These are phyloP conservation scores for Knufia fluminis DNA, from an alignment of 2,329 filamentous ascomycete genomes.

Conservation along the genomic window DNA sequence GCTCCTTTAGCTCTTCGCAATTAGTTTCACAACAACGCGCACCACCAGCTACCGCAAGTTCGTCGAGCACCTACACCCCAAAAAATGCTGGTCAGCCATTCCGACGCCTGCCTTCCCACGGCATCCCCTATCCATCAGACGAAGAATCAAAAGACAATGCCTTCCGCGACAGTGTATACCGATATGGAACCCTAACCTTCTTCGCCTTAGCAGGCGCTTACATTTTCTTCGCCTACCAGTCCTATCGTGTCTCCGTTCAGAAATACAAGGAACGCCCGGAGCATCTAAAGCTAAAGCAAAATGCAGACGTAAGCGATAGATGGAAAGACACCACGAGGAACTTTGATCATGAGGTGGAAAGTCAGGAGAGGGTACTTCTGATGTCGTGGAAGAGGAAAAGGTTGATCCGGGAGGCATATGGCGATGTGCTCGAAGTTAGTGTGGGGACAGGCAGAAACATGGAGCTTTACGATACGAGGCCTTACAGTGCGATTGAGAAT, in stretches of 20 bases:
- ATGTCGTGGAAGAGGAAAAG: constrained; percentile 37
- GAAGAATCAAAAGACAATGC: not conserved
- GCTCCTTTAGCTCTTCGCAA: not conserved
- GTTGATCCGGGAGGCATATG: constrained; percentile 34
- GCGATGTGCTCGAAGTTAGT: constrained; percentile 42
- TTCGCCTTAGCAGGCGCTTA: constrained; percentile 36
- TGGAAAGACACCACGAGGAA: constrained; percentile 35
- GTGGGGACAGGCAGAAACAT: constrained; percentile 43
- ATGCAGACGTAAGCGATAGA: constrained; percentile 37
- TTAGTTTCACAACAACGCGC: not conserved
- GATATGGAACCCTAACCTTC: constrained; percentile 32
- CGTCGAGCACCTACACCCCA: not conserved
- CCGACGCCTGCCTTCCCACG: not conserved
- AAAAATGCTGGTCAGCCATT: not conserved
- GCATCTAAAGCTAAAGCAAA: constrained; percentile 14
- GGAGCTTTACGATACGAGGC: constrained; percentile 34
- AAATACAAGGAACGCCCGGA: constrained; percentile 11
- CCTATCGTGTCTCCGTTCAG: constrained; percentile 31
- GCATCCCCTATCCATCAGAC: not conserved
- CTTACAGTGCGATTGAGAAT: constrained; percentile 10
- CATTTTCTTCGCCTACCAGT: constrained; percentile 35
- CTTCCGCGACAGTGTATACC: not conserved
- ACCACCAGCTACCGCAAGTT: not conserved
- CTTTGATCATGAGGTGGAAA: constrained; percentile 39
- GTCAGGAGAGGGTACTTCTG: constrained; percentile 30